Evolutionary conservation across 2,329 filamentous ascomycete genomes (phyloP), one percentile per base, ranked within the genome.

Genomic region (Xylariaceae sp.): DNA sequence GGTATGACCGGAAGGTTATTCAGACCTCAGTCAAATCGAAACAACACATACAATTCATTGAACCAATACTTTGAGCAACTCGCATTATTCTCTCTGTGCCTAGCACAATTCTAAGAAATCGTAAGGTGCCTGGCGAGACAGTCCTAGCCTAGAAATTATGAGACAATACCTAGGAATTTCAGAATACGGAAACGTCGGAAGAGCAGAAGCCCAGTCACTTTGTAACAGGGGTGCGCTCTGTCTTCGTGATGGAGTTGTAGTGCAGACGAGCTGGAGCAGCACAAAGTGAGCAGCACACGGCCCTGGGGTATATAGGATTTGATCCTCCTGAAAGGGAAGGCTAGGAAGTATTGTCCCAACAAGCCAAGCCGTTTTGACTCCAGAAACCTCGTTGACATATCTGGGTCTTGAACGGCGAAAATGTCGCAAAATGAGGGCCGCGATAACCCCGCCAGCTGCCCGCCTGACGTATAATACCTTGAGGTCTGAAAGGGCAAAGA

Each of bases 361-460:
- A 47, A 26, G 45, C 32, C 18, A 19, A 42, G 42, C 18, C 43
- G 23, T 20, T 44, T 2, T 19, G 2, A 23, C 19, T 26, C 48
- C 45, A 37, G 47, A 50, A 26, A 26, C 9, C 23, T 26, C 23
- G 7, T 41, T 37, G 42, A 50, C 43, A 45, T 26, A 45, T 48
- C 44, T 48, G 53, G 41, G 20, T 26, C 41, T 47, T 20, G 41
- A 48, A 44, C 44, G 47, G 32, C 44, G 54, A 63, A 62, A 61
- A 64, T 61, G 64, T 65, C 65, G 54, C 60, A 60, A 48, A 57
- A 47, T 42, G 26, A 43, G 26, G 23, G 23, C 23, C 23, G 23
- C 23, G 23, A 26, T 26, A 26, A 26, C 23, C 23, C 23, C 23
- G 23, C 23, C 9, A 26, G 23, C 20, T 51, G 19, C 50, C 54